Conservation (phyloP, 306 rosid genomes). For the Myrica gale region DNA sequence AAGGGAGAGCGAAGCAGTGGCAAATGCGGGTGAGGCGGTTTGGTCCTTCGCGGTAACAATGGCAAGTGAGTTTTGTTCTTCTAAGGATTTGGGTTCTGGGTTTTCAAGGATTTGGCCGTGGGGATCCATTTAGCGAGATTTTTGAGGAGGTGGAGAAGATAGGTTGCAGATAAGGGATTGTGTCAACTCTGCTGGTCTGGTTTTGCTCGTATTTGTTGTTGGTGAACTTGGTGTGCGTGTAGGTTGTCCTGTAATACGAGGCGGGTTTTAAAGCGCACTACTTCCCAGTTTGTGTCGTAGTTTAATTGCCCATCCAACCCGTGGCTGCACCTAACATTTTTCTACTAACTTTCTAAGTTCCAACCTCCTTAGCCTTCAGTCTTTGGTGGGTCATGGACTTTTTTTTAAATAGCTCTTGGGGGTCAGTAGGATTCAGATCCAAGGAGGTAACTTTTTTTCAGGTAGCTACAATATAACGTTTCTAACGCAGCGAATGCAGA, state of each 20-base stretch:
- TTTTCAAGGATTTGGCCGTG: conserved; percentile 36
- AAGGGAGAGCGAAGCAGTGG: conserved; percentile 64
- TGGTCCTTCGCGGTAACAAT: conserved; percentile 26
- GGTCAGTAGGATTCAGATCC: background rate
- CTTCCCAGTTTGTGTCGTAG: background rate
- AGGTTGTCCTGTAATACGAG: background rate
- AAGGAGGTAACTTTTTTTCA: background rate
- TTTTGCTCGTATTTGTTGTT: background rate
- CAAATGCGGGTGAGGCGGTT: conserved; percentile 32
- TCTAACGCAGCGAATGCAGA: too few species aligned
- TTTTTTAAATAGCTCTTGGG: background rate
- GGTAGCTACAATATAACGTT: background rate
- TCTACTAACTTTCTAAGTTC: conserved; percentile 8
- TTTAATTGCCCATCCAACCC: background rate
- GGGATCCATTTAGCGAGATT: conserved; percentile 38
- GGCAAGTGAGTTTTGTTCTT: conserved; percentile 40
- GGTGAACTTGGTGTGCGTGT: too few species aligned
- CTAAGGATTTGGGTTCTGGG: conserved; percentile 39
- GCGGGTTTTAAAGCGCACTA: background rate
- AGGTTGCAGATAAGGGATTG: conserved; percentile 25
- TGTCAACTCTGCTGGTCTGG: background rate
- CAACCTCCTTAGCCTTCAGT: conserved; percentile 3
- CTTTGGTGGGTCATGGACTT: background rate
- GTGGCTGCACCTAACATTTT: conserved; percentile 22
- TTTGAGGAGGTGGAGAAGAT: background rate